Evolutionary conservation across 108 stramenopile species (phyloP), one percentile per base, ranked within the genome.

Genomic region (Skeletonema tropicum): DNA sequence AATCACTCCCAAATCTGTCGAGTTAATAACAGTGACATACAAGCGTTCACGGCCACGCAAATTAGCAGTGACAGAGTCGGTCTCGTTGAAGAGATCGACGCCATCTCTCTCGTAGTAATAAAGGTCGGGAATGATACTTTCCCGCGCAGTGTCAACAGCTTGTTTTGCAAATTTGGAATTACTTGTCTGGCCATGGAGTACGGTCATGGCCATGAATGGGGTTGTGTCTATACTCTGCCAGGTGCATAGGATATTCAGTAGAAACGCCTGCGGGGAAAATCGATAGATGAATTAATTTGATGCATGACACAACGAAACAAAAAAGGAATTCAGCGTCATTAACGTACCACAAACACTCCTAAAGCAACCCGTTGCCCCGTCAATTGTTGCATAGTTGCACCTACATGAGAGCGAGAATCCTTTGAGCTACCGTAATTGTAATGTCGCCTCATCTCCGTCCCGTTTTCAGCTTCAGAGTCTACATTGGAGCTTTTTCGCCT

Each of bases 361-460:
- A 90, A 52, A 13, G 89, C 94, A 1, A 94, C 94, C 0, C 91
- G 81, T 67, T 90, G 87, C 31, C 90, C 91, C 0, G 91, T 91
- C 14, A 90, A 57, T 60, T 88, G 85, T 41, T 89, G 83, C 94
- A 92, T 94, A 52, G 88, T 91, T 63, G 81, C 86, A 67, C 76
- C 76, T 4, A 80, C 72, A 35, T 80, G 79, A 63, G 79, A 80
- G 29, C 48, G 59, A 15, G 79, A 58, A 19, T 73, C 72, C 57
- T 49, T 73, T 14, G 45, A 66, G 48, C 33, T 23, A n/a, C 30
- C 41, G 19, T 55, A 57, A 42, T 19, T 21, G 25, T 55, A 7
- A 55, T 55, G 1, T 5, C 15, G 42, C 42, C 19, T 33, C 14
- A 14, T 36, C 31, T 29, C 23, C 7, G 52, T 26, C 33, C 29